Conservation (phyloP, 208 protist genomes). For the Crithidia fasciculata region DNA sequence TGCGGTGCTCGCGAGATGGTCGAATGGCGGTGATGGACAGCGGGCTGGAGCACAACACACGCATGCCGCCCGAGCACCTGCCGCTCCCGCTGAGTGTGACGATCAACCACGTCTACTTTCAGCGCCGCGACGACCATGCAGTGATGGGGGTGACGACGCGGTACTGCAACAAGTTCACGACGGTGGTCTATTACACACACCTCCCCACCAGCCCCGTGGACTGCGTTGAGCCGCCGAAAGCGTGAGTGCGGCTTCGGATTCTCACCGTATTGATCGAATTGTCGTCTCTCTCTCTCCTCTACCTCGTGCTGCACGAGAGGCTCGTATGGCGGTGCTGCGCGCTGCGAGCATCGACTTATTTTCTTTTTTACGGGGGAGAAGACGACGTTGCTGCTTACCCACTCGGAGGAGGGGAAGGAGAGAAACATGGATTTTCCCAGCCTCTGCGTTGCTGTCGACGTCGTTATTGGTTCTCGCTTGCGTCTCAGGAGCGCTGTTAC, state of each 20-base stretch:
- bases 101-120: conserved; percentile 94
- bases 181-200: conserved; percentile 89
- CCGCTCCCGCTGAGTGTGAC: conserved; percentile 89
- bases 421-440: too few relatives aligned
- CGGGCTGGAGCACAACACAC: conserved; percentile 35
- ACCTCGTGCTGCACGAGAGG: too few relatives aligned
- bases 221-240: conserved; percentile 20
- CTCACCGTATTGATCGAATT: too few relatives aligned
- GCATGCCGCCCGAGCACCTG: conserved; percentile 70
- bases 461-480: too few relatives aligned
- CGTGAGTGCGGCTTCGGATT: background rate
- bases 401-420: too few relatives aligned
- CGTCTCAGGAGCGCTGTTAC: too few relatives aligned
- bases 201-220: conserved; percentile 38
- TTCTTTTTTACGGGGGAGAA: too few relatives aligned
- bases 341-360: too few relatives aligned
- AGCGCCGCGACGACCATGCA: conserved; percentile 85
- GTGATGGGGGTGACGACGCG: conserved; percentile 89
- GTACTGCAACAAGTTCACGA: conserved; percentile 92
- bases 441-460: too few relatives aligned
- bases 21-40: conserved; percentile 54
- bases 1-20: conserved; percentile 74
- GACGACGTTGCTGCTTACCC: too few relatives aligned
- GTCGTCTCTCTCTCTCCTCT: too few relatives aligned
- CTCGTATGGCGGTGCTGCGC: too few relatives aligned